These are phyloP conservation scores for Phytophthora ramorum DNA, from an alignment of 352 stramenopile genomes.

Conservation along the genomic window DNA sequence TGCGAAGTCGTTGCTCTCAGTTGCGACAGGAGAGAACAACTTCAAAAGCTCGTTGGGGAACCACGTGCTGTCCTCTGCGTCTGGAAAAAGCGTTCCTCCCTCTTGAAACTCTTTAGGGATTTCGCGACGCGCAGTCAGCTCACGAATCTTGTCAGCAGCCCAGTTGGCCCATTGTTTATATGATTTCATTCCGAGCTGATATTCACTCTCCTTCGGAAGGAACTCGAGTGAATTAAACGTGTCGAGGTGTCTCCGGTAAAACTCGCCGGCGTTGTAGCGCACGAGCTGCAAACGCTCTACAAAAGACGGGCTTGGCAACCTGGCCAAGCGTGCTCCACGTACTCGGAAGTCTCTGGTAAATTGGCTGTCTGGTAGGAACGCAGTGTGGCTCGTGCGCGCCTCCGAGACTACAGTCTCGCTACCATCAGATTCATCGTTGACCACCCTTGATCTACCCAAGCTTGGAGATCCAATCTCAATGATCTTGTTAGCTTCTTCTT, in stretches of 20 bases:
- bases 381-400: slow-evolving; percentile 73
- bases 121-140: slow-evolving; percentile 34
- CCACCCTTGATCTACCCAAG: slow-evolving; percentile 63
- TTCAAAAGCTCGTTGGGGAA: slow-evolving; percentile 68
- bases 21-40: slow-evolving; percentile 50
- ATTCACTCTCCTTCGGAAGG: slow-evolving; percentile 45
- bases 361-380: slow-evolving; percentile 54
- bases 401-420: slow-evolving; percentile 48
- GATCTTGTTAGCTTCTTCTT: slow-evolving; percentile 53
- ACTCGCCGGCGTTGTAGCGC: slow-evolving; percentile 69
- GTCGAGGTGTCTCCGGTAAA: slow-evolving; percentile 78
- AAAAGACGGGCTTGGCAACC: slow-evolving; percentile 63
- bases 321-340: slow-evolving; percentile 52
- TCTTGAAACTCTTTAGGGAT: slow-evolving; percentile 56
- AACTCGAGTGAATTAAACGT: slow-evolving; percentile 72
- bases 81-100: slow-evolving; percentile 57
- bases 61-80: slow-evolving; percentile 39
- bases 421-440: slow-evolving; percentile 53
- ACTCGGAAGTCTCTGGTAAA: slow-evolving; percentile 75
- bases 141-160: slow-evolving; percentile 45
- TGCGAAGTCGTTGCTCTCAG: slow-evolving; percentile 54
- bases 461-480: slow-evolving; percentile 47
- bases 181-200: slow-evolving; percentile 44
- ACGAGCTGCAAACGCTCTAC: slow-evolving; percentile 72
- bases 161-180: slow-evolving; percentile 65